Percentiles rank a stretch among this genome's conserved stretches.
Conservation (phyloP, 179 eudicot species). For the Spinacia oleracea region DNA sequence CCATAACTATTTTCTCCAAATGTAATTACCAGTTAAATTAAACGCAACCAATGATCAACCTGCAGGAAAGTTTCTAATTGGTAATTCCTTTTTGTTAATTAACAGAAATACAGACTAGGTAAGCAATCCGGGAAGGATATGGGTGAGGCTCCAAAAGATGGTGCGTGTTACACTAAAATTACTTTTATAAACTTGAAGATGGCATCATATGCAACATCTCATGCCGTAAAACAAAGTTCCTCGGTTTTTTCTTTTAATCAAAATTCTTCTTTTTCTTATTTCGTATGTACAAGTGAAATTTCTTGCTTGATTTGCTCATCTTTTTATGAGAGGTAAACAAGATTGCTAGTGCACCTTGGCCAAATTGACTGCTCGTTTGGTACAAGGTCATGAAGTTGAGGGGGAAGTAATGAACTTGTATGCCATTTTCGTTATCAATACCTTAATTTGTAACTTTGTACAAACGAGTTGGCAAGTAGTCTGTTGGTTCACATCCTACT, state of each 20-base stretch:
- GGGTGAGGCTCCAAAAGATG: conserved; percentile 69
- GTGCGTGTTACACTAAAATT: conserved; percentile 44
- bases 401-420: background rate
- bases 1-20: background rate
- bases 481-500: background rate
- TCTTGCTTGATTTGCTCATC: background rate
- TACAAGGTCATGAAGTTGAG: background rate
- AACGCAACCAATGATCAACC: conserved; percentile 4
- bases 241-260: background rate
- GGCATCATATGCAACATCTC: background rate
- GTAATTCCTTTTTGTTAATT: conserved; percentile 26
- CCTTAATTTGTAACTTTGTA: background rate
- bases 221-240: background rate
- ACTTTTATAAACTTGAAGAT: conserved; percentile 18
- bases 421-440: background rate
- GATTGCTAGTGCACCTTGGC: background rate
- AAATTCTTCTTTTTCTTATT: background rate
- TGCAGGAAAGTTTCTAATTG: conserved; percentile 13
- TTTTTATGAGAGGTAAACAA: background rate
- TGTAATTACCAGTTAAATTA: background rate
- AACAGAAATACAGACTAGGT: conserved; percentile 86
- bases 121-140: conserved; percentile 82
- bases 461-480: background rate
- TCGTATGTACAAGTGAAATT: background rate
- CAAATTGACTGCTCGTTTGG: conserved; percentile 1